A percentile compares a stretch with the other conserved stretches of the same genome.
Conservation (phyloP, 2,329 filamentous ascomycete genomes). For the Beauveria bassiana region DNA sequence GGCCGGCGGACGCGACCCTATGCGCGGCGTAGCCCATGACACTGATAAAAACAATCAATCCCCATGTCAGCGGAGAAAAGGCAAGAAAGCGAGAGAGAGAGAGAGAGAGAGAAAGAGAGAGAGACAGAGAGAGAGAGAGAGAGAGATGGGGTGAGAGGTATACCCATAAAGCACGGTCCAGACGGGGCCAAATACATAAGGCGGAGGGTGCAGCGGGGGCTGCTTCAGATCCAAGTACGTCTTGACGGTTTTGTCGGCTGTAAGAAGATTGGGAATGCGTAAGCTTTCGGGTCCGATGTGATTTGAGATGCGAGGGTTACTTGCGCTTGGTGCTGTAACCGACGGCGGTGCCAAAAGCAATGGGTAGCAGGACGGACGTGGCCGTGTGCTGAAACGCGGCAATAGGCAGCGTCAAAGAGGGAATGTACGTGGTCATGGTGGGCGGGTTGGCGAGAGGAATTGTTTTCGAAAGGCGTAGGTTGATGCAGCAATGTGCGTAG, state of each 20-base stretch:
- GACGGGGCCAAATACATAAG: constrained; percentile 54
- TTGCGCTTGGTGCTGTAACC: constrained; percentile 61
- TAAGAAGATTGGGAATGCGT: too few relatives aligned
- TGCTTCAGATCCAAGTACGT: constrained; percentile 62
- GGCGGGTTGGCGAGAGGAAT: background rate
- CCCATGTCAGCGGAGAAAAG: background rate
- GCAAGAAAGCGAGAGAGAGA: background rate
- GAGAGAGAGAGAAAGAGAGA: too few relatives aligned
- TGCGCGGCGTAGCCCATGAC: constrained; percentile 87
- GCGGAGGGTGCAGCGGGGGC: constrained; percentile 53
- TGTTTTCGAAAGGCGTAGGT: background rate
- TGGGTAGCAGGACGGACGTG: constrained; percentile 66
- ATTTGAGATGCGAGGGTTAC: constrained; percentile 19
- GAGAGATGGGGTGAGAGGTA: background rate
- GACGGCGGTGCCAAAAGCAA: constrained; percentile 64
- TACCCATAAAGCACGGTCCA: constrained; percentile 60
- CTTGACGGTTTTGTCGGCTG: constrained; percentile 50
- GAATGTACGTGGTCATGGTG: constrained; percentile 70
- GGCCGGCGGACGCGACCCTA: constrained; percentile 60
- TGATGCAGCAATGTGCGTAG: background rate
- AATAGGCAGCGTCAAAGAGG: constrained; percentile 66
- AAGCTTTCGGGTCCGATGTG: background rate
- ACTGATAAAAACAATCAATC: constrained; percentile 17
- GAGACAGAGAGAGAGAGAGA: too few relatives aligned
- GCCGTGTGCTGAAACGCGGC: constrained; percentile 65